A percentile compares a stretch with the other conserved stretches of the same genome.
These are phyloP conservation scores for Leccinellum rugosiceps DNA, from an alignment of 768 basidiomycete species.

Conservation along the genomic window DNA sequence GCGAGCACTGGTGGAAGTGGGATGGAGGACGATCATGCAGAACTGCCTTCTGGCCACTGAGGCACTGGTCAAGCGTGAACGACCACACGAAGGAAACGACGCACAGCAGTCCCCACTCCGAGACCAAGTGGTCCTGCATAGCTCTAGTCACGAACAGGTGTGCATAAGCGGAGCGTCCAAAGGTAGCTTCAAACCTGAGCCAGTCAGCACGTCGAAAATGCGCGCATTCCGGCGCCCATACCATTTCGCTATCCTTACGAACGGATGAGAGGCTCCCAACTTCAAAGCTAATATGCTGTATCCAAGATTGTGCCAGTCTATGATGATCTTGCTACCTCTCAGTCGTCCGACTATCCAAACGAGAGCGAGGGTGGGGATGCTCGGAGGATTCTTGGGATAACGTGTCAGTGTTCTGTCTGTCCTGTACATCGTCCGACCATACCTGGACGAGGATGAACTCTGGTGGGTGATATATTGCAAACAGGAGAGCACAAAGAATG, in stretches of 20 bases:
- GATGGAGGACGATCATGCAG: slow-evolving; percentile 89
- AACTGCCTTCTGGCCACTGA: slow-evolving; percentile 74
- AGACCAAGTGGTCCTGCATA: slow-evolving; percentile 69
- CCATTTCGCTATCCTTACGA: slow-evolving; percentile 77
- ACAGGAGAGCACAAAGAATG: slow-evolving; percentile 60
- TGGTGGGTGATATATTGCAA: slow-evolving; percentile 61
- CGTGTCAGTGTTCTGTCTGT: neutral
- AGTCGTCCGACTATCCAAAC: slow-evolving; percentile 70
- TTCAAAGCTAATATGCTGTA: slow-evolving; percentile 88
- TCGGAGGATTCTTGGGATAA: slow-evolving; percentile 81
- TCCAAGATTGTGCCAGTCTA: slow-evolving; percentile 99
- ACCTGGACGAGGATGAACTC: slow-evolving; percentile 92
- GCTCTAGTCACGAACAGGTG: slow-evolving; percentile 93
- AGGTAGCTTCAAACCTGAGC: slow-evolving; percentile 76
- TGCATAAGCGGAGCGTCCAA: slow-evolving; percentile 78
- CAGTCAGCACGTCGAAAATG: neutral
- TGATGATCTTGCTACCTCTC: slow-evolving; percentile 81
- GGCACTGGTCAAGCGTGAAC: slow-evolving; percentile 3
- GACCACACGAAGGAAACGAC: slow-evolving; percentile 27
- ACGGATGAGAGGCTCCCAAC: slow-evolving; percentile 60
- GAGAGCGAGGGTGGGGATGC: slow-evolving; percentile 88
- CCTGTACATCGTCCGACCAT: slow-evolving; percentile 19
- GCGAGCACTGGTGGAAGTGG: slow-evolving; percentile 70
- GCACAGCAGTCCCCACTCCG: slow-evolving; percentile 76
- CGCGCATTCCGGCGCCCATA: slow-evolving; percentile 30